phyloP scores from a whole-genome alignment of 148 eudicot species.

The Drosera capensis region DNA sequence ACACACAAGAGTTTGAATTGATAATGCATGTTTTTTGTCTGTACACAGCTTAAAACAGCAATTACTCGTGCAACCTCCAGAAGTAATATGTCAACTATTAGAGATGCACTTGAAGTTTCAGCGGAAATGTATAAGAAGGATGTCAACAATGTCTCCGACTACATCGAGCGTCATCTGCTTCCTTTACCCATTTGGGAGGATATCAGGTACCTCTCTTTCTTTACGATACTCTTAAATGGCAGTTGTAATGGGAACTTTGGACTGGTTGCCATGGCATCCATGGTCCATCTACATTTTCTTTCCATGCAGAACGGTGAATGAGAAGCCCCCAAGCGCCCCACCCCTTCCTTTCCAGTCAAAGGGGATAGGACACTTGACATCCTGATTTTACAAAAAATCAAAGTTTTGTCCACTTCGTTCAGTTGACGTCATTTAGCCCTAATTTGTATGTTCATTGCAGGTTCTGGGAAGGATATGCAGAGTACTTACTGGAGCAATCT shows the following conservation, averaged over 20 bases:
- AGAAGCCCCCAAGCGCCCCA: too few relatives aligned
- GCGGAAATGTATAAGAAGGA: constrained; percentile 92
- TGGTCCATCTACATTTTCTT: too few relatives aligned
- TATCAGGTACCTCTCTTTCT: constrained; percentile 43
- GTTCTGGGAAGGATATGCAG: constrained; percentile 98
- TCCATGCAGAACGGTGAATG: too few relatives aligned
- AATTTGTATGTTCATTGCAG: constrained; percentile 26
- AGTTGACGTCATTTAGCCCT: too few relatives aligned
- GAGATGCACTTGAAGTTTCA: constrained; percentile 98
- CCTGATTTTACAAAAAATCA: too few relatives aligned
- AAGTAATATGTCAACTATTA: constrained; percentile 78
- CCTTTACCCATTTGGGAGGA: constrained; percentile 93
- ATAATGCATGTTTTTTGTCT: not conserved
- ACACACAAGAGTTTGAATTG: not conserved
- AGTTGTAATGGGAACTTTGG: too few relatives aligned
- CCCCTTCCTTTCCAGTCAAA: too few relatives aligned
- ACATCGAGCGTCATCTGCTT: constrained; percentile 86
- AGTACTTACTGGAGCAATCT: constrained; percentile 78
- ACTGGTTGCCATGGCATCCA: too few relatives aligned
- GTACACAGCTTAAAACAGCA: constrained; percentile 73
- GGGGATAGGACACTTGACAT: too few relatives aligned
- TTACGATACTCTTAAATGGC: too few relatives aligned
- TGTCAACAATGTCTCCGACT: constrained; percentile 68
- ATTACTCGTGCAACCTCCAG: constrained; percentile 82
- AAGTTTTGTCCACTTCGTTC: too few relatives aligned